Base-by-base conservation (phyloP, 2,329 filamentous ascomycete genomes). In the Talaromyces sp. region DNA sequence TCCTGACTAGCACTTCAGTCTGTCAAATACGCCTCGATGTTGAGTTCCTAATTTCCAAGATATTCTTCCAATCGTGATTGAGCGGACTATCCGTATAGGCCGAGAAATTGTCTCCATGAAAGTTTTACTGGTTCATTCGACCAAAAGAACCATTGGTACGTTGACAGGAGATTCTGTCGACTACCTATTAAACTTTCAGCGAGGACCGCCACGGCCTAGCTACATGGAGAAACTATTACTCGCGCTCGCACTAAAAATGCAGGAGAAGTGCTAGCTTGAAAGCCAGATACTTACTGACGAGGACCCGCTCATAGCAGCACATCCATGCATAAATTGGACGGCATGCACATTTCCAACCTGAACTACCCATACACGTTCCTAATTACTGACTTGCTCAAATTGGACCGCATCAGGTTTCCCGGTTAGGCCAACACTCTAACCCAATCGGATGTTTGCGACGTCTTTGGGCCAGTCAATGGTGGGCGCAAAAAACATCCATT, bases 221-320 rank as follows among this genome's bases (percentile, higher is more conserved):
- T 52, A 62, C 60, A 62, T 62, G 60, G 47, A 62, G 58, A 60
- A 54, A 65, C 58, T 65, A 65, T 61, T 41, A 50, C 50, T 59
- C 22, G 25, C 19, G 37, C 52, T 64, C 11, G 43, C 31, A 64
- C 52, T 64, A 60, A 19, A 41, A 25, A 54, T 27, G 63, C 63
- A 65, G 57, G 58, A 65, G 56, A 43, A 65, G 63, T n/a, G 25
- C 17, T 64, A 64, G 62, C 41, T 27, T 59, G 58, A 59, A 35
- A 41, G 45, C 15, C 33, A 25, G 27, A 63, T 57, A 49, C 61
- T 15, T 39, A 27, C 60, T 47, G 33, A 45, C 31, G 27, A 49
- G 43, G 15, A 37, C 47, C 60, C 60, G 54, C 43, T 59, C 49
- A 43, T 39, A 60, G 64, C 62, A n/a, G 37, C 60, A 66, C 64